Conservation (phyloP, 2,329 filamentous ascomycete genomes). For the Atkinsonella texensis region DNA sequence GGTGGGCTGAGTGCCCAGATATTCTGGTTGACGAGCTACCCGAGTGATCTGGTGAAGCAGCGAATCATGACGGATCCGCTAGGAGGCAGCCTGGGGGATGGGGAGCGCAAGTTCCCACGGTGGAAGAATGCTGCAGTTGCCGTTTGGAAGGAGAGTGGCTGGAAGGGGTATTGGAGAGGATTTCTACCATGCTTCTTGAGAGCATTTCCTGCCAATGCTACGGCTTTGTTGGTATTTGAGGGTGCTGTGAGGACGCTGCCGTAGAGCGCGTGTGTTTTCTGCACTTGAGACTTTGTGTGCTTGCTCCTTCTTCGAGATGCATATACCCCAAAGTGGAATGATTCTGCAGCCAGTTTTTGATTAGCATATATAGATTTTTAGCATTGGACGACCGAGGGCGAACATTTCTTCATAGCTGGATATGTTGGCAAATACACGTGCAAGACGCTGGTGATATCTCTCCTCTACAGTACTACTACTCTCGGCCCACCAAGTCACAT, state of each 20-base stretch:
- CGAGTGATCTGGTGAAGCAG: constrained; percentile 89
- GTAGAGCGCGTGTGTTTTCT: constrained; percentile 13
- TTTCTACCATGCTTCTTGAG: constrained; percentile 89
- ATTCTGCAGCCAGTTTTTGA: neutral
- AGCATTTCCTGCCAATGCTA: constrained; percentile 91
- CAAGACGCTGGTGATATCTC: too few species aligned
- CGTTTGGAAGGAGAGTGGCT: constrained; percentile 66
- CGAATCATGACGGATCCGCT: constrained; percentile 92
- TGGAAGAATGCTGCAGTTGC: constrained; percentile 73
- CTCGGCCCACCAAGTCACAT: too few species aligned
- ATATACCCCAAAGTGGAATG: neutral
- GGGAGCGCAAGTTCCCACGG: constrained; percentile 52
- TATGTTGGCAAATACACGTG: too few species aligned
- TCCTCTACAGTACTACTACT: too few species aligned
- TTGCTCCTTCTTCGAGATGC: neutral
- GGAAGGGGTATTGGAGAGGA: constrained; percentile 78
- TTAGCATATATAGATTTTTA: neutral
- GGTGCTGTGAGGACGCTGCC: constrained; percentile 65
- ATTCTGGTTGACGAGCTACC: constrained; percentile 90
- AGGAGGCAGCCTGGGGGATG: constrained; percentile 56
- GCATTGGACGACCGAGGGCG: neutral
- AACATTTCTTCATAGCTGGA: too few species aligned
- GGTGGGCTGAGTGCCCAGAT: constrained; percentile 86
- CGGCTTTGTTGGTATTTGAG: constrained; percentile 86
- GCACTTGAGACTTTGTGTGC: neutral